Evolutionary conservation across 1,139 yeast species (phyloP).

Genomic region (Komagataea norvegica): DNA sequence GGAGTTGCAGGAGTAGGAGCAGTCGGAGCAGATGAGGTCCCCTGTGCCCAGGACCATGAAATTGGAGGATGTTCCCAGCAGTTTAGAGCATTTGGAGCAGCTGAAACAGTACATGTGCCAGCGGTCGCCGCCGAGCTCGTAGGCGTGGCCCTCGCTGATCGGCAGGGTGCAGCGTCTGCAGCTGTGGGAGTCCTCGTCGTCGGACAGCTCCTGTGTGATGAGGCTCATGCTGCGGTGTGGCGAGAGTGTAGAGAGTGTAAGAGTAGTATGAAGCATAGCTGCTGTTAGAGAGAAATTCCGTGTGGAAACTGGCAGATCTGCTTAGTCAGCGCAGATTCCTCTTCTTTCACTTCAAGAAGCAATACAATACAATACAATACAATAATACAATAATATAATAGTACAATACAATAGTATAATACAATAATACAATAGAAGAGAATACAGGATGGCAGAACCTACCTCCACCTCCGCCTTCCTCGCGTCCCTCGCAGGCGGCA

Average conservation of each 20-base stretch:
- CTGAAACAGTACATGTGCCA: conserved; percentile 95
- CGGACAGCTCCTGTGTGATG: conserved; percentile 5
- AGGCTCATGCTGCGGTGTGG: no score
- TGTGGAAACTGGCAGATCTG: no score
- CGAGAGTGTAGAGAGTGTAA: no score
- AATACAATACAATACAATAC: no score
- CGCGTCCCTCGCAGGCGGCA: conserved; percentile 70
- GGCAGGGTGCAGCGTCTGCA: conserved; percentile 30
- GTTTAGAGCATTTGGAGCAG: conserved; percentile 76
- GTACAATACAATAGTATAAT: no score
- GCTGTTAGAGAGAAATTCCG: no score
- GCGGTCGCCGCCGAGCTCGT: conserved; percentile 81
- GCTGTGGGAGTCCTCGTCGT: conserved; percentile 18
- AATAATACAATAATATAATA: no score
- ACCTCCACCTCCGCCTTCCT: conserved; percentile 69
- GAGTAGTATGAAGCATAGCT: no score
- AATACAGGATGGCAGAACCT: conserved; percentile 7
- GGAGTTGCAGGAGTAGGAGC: conserved; percentile 83
- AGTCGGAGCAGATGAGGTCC: conserved; percentile 80
- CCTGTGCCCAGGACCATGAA: conserved; percentile 92
- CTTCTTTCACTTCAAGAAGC: no score
- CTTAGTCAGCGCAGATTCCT: not conserved
- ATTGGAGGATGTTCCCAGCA: conserved; percentile 82
- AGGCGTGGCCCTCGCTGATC: conserved; percentile 73
- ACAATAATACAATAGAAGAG: no score